Percentiles rank a stretch among this genome's conserved stretches.
phyloP scores from a whole-genome alignment of 106 monocot species.

The Dendrobium huoshanense region DNA sequence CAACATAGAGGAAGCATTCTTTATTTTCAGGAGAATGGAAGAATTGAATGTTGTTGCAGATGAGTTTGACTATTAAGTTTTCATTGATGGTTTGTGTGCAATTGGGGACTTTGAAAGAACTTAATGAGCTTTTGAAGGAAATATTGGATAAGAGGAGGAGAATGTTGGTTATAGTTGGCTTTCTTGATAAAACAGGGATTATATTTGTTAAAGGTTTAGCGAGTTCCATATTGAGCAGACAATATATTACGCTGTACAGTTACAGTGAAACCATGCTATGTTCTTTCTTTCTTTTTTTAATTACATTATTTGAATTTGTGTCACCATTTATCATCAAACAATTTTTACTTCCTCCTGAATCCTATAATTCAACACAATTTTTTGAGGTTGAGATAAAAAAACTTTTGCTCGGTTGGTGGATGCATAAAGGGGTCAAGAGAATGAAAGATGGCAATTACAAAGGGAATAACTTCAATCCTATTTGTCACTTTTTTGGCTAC shows the following conservation, averaged over 20 bases:
- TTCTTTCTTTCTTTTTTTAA: no score
- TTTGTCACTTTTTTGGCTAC: slow-evolving; percentile 95
- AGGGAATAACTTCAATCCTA: slow-evolving; percentile 80
- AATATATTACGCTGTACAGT: no score
- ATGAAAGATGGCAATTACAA: slow-evolving; percentile 72
- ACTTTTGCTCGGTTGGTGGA: slow-evolving; percentile 51
- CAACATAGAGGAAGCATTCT: slow-evolving; percentile 10
- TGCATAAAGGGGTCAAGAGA: slow-evolving; percentile 31
- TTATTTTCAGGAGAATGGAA: slow-evolving; percentile 39
- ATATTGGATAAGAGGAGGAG: slow-evolving; percentile 41
- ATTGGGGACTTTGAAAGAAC: slow-evolving; percentile 37
- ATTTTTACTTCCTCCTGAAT: slow-evolving; percentile 45
- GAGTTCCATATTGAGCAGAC: no score
- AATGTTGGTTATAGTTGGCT: no score
- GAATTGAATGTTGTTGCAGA: slow-evolving; percentile 32
- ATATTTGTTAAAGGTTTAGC: no score
- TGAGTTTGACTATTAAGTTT: slow-evolving; percentile 48
- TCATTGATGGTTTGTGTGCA: slow-evolving; percentile 50
- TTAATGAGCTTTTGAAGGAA: slow-evolving; percentile 50
- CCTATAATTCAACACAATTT: slow-evolving; percentile 48
- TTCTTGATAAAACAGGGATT: no score
- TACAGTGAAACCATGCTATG: no score
- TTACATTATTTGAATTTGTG: slow-evolving; percentile 59
- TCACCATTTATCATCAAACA: slow-evolving; percentile 60
- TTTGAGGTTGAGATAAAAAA: slow-evolving; percentile 69